phyloP scores from a whole-genome alignment of 495 filamentous ascomycete species.

The Platismatia glauca region DNA sequence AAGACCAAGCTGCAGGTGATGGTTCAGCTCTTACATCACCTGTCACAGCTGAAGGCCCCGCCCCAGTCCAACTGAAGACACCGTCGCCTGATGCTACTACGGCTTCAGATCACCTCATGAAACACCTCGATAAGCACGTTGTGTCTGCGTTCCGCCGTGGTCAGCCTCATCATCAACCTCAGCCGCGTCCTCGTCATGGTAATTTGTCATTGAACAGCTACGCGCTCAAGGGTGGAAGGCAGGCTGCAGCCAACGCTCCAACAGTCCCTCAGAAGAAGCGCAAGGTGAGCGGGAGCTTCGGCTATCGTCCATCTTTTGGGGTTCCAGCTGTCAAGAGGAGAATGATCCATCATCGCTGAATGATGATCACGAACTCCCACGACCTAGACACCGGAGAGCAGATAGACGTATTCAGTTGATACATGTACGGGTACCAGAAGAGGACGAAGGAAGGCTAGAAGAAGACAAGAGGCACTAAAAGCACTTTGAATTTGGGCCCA shows the following conservation, averaged over 20 bases:
- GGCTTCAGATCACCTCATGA: conserved; percentile 45
- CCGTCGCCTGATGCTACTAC: conserved; percentile 39
- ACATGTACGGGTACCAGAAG: not conserved
- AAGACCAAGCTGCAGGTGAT: conserved; percentile 30
- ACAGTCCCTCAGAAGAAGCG: conserved; percentile 45
- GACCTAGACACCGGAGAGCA: not conserved
- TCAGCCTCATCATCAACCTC: conserved; percentile 58
- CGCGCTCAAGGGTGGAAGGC: conserved; percentile 43
- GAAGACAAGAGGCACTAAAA: not conserved
- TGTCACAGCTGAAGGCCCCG: not conserved
- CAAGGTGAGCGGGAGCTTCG: conserved; percentile 27
- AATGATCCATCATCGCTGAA: conserved; percentile 10
- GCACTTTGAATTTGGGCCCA: not conserved
- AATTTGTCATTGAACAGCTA: conserved; percentile 38
- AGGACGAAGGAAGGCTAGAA: not conserved
- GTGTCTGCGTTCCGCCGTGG: conserved; percentile 75
- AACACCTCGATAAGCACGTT: conserved; percentile 58
- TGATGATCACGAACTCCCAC: not conserved
- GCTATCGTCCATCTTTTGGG: conserved; percentile 1
- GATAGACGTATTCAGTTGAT: not conserved
- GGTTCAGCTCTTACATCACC: conserved; percentile 23
- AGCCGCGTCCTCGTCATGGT: conserved; percentile 47
- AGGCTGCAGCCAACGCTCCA: conserved; percentile 45
- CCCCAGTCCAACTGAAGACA: conserved; percentile 24
- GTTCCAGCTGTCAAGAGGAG: conserved; percentile 7